Evolutionary conservation across 768 basidiomycete genomes (phyloP).

Genomic region (Pholiota molesta): DNA sequence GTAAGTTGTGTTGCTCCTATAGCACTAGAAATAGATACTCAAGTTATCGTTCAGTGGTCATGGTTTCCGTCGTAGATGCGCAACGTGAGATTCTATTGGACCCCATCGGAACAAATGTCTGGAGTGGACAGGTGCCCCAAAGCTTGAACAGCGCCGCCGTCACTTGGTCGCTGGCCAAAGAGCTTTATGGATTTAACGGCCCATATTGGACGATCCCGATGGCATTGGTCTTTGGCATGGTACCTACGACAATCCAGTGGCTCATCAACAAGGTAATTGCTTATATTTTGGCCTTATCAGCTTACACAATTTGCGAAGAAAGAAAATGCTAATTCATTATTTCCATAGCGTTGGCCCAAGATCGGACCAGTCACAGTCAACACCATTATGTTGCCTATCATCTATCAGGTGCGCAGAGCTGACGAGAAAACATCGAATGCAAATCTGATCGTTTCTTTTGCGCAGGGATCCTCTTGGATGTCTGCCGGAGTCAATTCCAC

Average conservation of each 20-base stretch:
- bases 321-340: no score
- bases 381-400: constrained; percentile 56
- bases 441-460: background rate
- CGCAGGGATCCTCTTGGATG: constrained; percentile 44
- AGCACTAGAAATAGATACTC: background rate
- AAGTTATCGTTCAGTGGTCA: constrained; percentile 45
- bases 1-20: constrained; percentile 21
- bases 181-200: constrained; percentile 55
- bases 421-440: background rate
- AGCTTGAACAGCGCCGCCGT: constrained; percentile 59
- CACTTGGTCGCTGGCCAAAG: constrained; percentile 65
- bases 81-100: constrained; percentile 57
- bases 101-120: constrained; percentile 61
- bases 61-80: constrained; percentile 53
- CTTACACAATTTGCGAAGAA: no score
- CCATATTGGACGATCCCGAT: constrained; percentile 62
- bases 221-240: constrained; percentile 55
- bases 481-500: constrained; percentile 59
- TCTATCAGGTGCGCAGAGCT: constrained; percentile 44
- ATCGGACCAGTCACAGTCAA: constrained; percentile 56
- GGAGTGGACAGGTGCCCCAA: constrained; percentile 58
- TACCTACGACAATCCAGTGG: constrained; percentile 56
- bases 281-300: background rate
- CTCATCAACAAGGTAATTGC: constrained; percentile 48
- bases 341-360: constrained; percentile 50